Evolutionary conservation across 345 rosid species (phyloP).

Genomic region (Populus euphratica): DNA sequence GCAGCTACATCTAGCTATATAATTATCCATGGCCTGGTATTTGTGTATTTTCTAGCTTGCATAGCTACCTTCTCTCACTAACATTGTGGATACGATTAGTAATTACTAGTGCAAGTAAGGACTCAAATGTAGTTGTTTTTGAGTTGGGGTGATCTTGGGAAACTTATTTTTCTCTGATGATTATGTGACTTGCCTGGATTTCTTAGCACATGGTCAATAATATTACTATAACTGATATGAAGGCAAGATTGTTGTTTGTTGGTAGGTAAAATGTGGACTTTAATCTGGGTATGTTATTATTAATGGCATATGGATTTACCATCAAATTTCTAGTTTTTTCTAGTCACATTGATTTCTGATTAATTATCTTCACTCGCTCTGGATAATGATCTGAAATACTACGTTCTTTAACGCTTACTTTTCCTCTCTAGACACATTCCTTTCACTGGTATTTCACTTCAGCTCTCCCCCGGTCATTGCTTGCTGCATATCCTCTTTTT

Average conservation of each 20-base stretch:
- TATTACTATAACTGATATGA: not conserved
- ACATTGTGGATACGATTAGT: not conserved
- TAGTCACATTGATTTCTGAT: not conserved
- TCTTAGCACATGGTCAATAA: no score
- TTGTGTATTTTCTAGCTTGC: not conserved
- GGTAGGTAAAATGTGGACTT: not conserved
- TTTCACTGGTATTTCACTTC: slow-evolving; percentile 96
- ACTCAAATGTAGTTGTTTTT: no score
- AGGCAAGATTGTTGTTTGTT: not conserved
- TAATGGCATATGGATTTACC: not conserved
- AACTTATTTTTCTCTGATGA: no score
- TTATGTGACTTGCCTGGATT: no score
- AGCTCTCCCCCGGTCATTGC: slow-evolving; percentile 84
- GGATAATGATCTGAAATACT: not conserved
- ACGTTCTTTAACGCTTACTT: slow-evolving; percentile 39
- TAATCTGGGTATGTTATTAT: not conserved
- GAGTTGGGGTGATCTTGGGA: no score
- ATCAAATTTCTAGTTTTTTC: not conserved
- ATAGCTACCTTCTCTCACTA: not conserved
- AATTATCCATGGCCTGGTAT: not conserved
- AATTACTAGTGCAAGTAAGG: no score
- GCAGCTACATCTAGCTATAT: not conserved
- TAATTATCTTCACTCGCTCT: not conserved
- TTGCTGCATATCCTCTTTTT: slow-evolving; percentile 84
- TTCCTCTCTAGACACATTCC: slow-evolving; percentile 59